Conservation (phyloP, 2,329 filamentous ascomycete genomes). For the Exophiala sp. region DNA sequence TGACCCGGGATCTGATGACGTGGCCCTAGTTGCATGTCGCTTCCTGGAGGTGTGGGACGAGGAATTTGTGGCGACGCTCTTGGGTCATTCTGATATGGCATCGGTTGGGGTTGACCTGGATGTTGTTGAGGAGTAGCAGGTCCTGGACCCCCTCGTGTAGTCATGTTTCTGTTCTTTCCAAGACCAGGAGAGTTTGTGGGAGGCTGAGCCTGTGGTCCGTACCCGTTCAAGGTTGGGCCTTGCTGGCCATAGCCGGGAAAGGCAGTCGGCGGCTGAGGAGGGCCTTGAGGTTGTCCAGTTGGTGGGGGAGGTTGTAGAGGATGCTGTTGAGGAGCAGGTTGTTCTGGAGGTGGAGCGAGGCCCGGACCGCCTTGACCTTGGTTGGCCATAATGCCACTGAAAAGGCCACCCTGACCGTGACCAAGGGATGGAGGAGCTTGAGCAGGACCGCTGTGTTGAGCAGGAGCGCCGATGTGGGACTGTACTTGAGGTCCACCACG, state of each 20-base stretch:
- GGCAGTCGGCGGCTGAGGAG: slow-evolving; percentile 71
- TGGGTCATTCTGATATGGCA: slow-evolving; percentile 70
- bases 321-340: slow-evolving; percentile 54
- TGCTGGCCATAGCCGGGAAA: slow-evolving; percentile 65
- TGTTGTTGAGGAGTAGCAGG: slow-evolving; percentile 91
- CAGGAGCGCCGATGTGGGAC: slow-evolving; percentile 67
- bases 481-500: slow-evolving; percentile 58
- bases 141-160: slow-evolving; percentile 56
- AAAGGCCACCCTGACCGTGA: slow-evolving; percentile 83
- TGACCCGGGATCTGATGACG: slow-evolving; percentile 42
- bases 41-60: slow-evolving; percentile 66
- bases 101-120: slow-evolving; percentile 58
- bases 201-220: slow-evolving; percentile 77
- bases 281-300: slow-evolving; percentile 43
- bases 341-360: slow-evolving; percentile 71
- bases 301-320: slow-evolving; percentile 56
- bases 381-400: slow-evolving; percentile 94
- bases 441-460: slow-evolving; percentile 74
- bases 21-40: slow-evolving; percentile 26
- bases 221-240: slow-evolving; percentile 63
- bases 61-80: slow-evolving; percentile 81
- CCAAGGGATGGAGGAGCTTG: slow-evolving; percentile 84
- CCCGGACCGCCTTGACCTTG: slow-evolving; percentile 79
- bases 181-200: slow-evolving; percentile 84
- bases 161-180: slow-evolving; percentile 62